Conservation (phyloP, 345 rosid genomes). For the Eucalyptus coolabah region DNA sequence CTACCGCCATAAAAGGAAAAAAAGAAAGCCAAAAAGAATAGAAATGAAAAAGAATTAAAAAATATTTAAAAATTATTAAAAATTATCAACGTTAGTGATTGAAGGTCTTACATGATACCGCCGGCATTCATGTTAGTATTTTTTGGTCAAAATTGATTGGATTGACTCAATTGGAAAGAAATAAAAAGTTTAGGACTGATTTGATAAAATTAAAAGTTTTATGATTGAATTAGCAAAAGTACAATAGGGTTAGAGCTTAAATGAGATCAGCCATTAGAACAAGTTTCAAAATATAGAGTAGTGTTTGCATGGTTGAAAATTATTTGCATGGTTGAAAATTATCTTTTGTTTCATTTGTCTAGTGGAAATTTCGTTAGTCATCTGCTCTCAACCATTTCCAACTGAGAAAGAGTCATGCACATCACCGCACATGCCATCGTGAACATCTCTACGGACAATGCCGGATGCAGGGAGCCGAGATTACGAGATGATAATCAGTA, state of each 20-base stretch:
- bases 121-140: no score
- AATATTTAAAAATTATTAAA: no score
- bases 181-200: no score
- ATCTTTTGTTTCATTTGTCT: background rate
- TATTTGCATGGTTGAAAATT: background rate
- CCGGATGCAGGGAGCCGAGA: background rate
- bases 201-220: no score
- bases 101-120: no score
- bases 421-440: background rate
- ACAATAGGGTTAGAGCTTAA: no score
- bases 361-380: background rate
- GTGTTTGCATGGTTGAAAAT: background rate
- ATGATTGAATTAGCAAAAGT: no score
- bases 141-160: rapidly evolving
- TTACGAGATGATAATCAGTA: background rate
- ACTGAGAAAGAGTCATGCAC: background rate
- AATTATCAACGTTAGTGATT: rapidly evolving
- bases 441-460: background rate
- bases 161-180: no score
- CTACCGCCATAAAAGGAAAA: no score
- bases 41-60: no score
- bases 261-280: background rate
- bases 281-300: background rate
- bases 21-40: no score
- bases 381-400: background rate